Percentiles rank a stretch among this genome's conserved stretches.
phyloP scores from a whole-genome alignment of 2,329 filamentous ascomycete genomes.

The Aspergillus ochraceus region DNA sequence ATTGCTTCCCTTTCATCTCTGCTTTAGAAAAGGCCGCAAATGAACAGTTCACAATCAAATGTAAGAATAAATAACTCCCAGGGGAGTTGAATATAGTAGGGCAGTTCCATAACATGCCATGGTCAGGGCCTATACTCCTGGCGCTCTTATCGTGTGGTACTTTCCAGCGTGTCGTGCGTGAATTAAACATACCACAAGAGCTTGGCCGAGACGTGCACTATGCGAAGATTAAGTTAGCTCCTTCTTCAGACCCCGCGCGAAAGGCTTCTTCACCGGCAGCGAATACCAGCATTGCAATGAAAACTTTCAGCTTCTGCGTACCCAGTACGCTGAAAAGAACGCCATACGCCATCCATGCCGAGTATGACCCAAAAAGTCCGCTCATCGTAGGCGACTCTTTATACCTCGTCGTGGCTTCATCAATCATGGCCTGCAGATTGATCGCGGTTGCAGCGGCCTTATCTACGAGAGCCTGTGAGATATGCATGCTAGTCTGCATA shows the following conservation, averaged over 20 bases:
- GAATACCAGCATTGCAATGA: constrained; percentile 22
- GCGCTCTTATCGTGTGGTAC: too few relatives aligned
- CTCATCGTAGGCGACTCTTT: constrained; percentile 18
- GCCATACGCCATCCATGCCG: constrained; percentile 25
- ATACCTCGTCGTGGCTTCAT: constrained; percentile 28
- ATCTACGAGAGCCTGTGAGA: constrained; percentile 35
- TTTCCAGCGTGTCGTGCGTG: background rate
- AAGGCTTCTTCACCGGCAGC: constrained; percentile 8
- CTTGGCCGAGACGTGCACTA: background rate
- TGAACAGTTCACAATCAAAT: too few relatives aligned
- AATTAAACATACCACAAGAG: background rate
- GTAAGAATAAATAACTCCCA: too few relatives aligned
- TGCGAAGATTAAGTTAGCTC: background rate
- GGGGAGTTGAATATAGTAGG: background rate
- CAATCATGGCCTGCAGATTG: constrained; percentile 33
- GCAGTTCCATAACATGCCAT: background rate
- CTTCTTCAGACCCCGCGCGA: background rate
- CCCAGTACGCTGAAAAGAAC: constrained; percentile 27
- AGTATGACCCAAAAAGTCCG: constrained; percentile 17
- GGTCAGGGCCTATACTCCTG: too few relatives aligned
- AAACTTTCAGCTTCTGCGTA: constrained; percentile 22
- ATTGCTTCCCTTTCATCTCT: background rate
- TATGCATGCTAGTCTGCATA: constrained; percentile 25
- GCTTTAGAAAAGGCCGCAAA: too few relatives aligned
- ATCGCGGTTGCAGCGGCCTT: constrained; percentile 27